Evolutionary conservation across 768 basidiomycete genomes (phyloP), one percentile per base, ranked within the genome.

Genomic region (Macrolepiota dolichaula): DNA sequence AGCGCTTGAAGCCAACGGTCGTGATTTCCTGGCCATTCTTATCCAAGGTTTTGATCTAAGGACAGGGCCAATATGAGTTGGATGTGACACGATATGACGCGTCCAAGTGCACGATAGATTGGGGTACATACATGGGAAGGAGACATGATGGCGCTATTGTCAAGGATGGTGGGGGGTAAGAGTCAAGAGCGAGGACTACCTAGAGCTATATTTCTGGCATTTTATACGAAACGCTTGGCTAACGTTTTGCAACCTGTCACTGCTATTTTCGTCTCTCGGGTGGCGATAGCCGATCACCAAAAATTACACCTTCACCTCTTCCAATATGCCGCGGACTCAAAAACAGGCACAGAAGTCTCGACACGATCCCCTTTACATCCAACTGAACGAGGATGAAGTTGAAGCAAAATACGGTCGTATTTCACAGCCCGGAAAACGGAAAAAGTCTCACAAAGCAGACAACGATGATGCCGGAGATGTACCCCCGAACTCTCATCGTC

Each of bases 331-430:
- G 63, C 83, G 88, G 64, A 74, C 79, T 4, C 73, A 76, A 62
- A 87, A 83, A 71, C 66, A 79, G 4, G 65, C 77, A 11, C 76
- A 76, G 55, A 91, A 87, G 65, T 71, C 80, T 19, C 79, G 93
- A 69, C 96, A 94, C 76, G 95, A 94, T 68, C 95, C 96, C 42
- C 82, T 98, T 32, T 87, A 89, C 67, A 79, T 88, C 27, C 92
- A 97, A 74, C 82, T 98, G 57, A 81, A 85, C 56, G 85, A 88
- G 62, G 96, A 96, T 69, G 90, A 92, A 67, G 67, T 81, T 0
- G 70, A 89, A 17, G 85, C 81, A 66, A 92, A 89, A 72, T 94
- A 94, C 75, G 96, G 86, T 25, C 88, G 81, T 65, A 76, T 89
- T 4, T 87, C 91, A 44, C 77, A 86, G 67, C 91, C 89, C 1